Percentiles rank a stretch among this genome's conserved stretches.
phyloP scores from a whole-genome alignment of 352 stramenopile species.

The Phytophthora uliginosa region DNA sequence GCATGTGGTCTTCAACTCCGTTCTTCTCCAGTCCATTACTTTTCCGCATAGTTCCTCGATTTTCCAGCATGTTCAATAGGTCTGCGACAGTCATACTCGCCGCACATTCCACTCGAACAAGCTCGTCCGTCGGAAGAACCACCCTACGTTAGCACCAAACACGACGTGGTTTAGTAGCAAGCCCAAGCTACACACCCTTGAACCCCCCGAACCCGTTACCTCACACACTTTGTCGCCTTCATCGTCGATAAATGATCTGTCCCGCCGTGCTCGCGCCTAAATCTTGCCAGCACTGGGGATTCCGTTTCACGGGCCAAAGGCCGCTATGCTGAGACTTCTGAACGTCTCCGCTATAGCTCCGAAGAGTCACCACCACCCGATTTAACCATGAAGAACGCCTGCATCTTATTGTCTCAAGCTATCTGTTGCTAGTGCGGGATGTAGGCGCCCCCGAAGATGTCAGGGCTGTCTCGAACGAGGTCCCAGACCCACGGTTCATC shows the following conservation, averaged over 20 bases:
- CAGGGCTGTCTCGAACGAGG: slow-evolving; percentile 66
- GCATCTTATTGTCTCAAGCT: background rate
- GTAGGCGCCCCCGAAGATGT: slow-evolving; percentile 81
- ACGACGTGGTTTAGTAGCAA: background rate
- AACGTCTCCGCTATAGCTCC: slow-evolving; percentile 5
- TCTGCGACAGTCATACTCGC: slow-evolving; percentile 38
- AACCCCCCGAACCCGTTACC: slow-evolving; percentile 3
- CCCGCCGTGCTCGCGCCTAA: slow-evolving; percentile 1
- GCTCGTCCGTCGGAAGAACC: slow-evolving; percentile 45
- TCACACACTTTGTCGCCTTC: slow-evolving; percentile 44
- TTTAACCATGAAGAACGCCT: slow-evolving; percentile 12
- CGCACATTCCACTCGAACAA: slow-evolving; percentile 45
- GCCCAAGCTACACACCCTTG: background rate
- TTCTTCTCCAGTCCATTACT: slow-evolving; percentile 13
- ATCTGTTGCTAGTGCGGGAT: slow-evolving; percentile 45
- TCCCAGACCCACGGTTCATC: slow-evolving; percentile 91
- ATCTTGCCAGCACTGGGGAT: slow-evolving; percentile 11
- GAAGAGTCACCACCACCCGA: slow-evolving; percentile 29
- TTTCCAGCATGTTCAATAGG: slow-evolving; percentile 25
- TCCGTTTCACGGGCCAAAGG: slow-evolving; percentile 33
- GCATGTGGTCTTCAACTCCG: background rate
- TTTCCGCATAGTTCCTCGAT: slow-evolving; percentile 19
- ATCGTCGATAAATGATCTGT: slow-evolving; percentile 12
- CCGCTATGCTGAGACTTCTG: background rate
- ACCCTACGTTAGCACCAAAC: slow-evolving; percentile 28